phyloP scores from a whole-genome alignment of 176 grass and related monocot genomes.

The sorghum (Sorghum bicolor) region Sorghum_bicolor_NCBIv3 NC_012872.2:73476501-73477000 shows the following conservation, averaged over 20 bases:
- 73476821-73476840: constrained; percentile 8
- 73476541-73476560: constrained; percentile 6
- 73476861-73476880: constrained; percentile 17
- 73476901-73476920: neutral
- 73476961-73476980: neutral
- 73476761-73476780: neutral
- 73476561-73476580: constrained; percentile 35
- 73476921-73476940: neutral
- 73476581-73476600: constrained; percentile 2
- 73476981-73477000: constrained; percentile 40
- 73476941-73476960: neutral
- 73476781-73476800: neutral
- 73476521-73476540: constrained; percentile 5
- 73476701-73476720: neutral
- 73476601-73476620: neutral
- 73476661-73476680: constrained; percentile 19
- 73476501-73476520: constrained; percentile 59
- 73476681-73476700: neutral
- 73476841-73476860: neutral
- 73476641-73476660: constrained; percentile 41
- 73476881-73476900: constrained; percentile 7
- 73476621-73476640: neutral
- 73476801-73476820: neutral
- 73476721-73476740: constrained; percentile 41
- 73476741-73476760: constrained; percentile 26